Base-by-base conservation (phyloP, 1,284 basidiomycete species). In the Cryptococcus hybrid region DNA sequence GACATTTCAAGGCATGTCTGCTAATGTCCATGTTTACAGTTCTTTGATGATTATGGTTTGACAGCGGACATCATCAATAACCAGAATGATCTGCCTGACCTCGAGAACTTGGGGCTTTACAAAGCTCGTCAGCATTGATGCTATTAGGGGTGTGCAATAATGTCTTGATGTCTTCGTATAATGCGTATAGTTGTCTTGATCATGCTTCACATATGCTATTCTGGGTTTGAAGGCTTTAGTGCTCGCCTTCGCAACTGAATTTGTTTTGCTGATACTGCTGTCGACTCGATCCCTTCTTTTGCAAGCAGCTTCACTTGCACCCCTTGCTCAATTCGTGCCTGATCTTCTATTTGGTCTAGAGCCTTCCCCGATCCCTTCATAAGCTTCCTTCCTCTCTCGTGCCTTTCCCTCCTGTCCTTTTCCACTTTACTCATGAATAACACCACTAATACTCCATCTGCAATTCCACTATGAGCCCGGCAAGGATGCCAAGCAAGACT, bases 381-480 rank as follows among this genome's bases (percentile, higher is more conserved):
- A 43, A 59, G 53, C 36, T 55, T 59, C 4, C 47, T 34, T 24
- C 47, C 63, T 35, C 51, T 42, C 45, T 50, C 56, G 44, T 47
- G 50, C 49, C 55, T 54, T 57, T 66, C 63, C 55, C 52, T 60
- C 39, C 69, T 43, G 1, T 56, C 56, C 39, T 61, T 59, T 11
- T 58, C 59, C 24, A 66, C 36, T 37, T 64, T 50, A 18, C 51
- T 47, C 37, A 47, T 49, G 49, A 69, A 73, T 13, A 76, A 63
- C 59, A 58, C 63, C 3, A 73, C 50, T 43, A 76, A 54, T 0
- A 66, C 66, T 30, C 60, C 53, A 49, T 72, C 74, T 7, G 69
- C 74, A 1, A 73, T 47, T 35, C 63, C 11, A 73, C 74, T 2
- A 73, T 65, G 12, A 61, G 50, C 15, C 64, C 75, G 0, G 65